Evolutionary conservation across 2,329 filamentous ascomycete species (phyloP), one percentile per base, ranked within the genome.

Genomic region (Cyclaneusma minus): DNA sequence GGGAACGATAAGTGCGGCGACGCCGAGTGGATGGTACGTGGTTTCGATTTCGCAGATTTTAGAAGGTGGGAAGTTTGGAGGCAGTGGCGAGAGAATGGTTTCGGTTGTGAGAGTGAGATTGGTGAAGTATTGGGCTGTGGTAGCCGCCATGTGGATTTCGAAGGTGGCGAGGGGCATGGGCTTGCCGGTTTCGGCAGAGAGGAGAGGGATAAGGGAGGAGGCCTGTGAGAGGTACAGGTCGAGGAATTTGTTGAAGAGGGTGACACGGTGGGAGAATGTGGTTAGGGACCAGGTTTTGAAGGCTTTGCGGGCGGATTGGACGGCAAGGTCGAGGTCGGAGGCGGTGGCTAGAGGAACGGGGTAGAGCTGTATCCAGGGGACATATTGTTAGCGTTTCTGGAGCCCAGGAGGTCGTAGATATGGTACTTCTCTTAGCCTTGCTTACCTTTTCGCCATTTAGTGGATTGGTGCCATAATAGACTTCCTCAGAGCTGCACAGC

Each of bases 1-100:
- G 1, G 67, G 66, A 13, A 63, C 61, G 36, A 72, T 71, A 31
- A 59, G 68, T 8, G 53, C 63, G 2, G 57, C 51, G 4, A 64
- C 52, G 17, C 63, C 63, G 20, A 65, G 49, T 0, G 63, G 62
- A 12, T 45, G 44, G 36, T 58, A 56, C 3, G 51, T 56, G 3
- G 50, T 51, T 11, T 58, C 42, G 35, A 62, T 47, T 15, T 44
- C 37, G 8, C 46, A 50, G 8, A 49, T 3, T 51, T 46, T 41
- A 7, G 41, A 41, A 24, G 47, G 49, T 49, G 22, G 1, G 29
- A 12, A 27, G 17, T 4, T 21, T 28, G 12, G 42, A 38, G 34
- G 46, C 32, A 24, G 28, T 5, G 18, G 11, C 10, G 28, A 16
- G 27, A 21, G 9, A 9, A 9, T 25, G n/a, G 28, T 25, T 33